phyloP scores from a whole-genome alignment of 768 basidiomycete genomes.

The Xanthoconium purpureum region DNA sequence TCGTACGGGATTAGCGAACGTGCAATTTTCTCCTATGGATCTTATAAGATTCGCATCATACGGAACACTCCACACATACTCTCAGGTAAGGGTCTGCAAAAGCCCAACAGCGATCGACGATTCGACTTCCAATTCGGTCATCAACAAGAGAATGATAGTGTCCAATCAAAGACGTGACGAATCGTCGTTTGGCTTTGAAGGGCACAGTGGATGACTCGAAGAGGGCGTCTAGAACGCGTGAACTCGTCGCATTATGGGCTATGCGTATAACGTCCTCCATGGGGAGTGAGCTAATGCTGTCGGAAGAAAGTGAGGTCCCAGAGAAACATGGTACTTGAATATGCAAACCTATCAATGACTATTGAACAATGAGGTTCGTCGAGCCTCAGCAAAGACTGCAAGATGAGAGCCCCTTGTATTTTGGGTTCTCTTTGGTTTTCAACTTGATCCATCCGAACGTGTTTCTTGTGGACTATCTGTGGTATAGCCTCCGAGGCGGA shows the following conservation, averaged over 20 bases:
- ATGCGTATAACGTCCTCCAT: conserved; percentile 57
- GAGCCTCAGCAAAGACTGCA: conserved; percentile 79
- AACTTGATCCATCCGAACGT: conserved; percentile 14
- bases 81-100: conserved; percentile 91
- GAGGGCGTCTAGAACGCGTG: conserved; percentile 76
- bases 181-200: conserved; percentile 60
- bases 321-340: background rate
- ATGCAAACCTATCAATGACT: conserved; percentile 64
- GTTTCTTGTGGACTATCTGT: conserved; percentile 12
- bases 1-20: conserved; percentile 73
- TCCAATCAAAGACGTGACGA: conserved; percentile 74
- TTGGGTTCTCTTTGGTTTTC: conserved; percentile 56
- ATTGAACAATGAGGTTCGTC: conserved; percentile 61
- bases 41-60: conserved; percentile 5
- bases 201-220: conserved; percentile 67
- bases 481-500: conserved; percentile 5
- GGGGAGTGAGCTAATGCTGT: conserved; percentile 57
- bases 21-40: conserved; percentile 82
- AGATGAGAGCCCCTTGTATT: conserved; percentile 79
- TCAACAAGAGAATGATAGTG: conserved; percentile 80
- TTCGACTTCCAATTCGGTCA: conserved; percentile 86
- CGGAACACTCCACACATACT: conserved; percentile 39
- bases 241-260: conserved; percentile 65
- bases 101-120: conserved; percentile 89
- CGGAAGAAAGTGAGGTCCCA: conserved; percentile 5